Evolutionary conservation across 2,329 filamentous ascomycete species (phyloP), one percentile per base, ranked within the genome.

Genomic region (Botryotinia globosa): DNA sequence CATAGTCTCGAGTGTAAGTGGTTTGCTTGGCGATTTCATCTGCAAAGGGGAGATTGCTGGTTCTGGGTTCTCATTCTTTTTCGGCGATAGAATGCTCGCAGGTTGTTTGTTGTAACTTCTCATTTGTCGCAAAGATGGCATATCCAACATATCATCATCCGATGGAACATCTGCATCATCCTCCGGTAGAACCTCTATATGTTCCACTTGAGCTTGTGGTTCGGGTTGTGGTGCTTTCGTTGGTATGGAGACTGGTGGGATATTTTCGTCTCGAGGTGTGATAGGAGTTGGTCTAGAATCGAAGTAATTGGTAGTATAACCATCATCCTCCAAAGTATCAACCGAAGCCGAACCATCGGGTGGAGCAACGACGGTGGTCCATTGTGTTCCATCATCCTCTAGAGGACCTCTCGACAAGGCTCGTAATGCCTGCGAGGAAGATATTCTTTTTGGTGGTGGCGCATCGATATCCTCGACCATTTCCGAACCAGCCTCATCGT

Each of bases 391-490:
- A 69, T 77, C 86, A 72, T 85, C 83, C 69, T 86, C 86, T n/a
- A 85, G 77, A 9, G 87, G 86, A 37, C 81, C 82, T 75, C 86
- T 82, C 25, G 87, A 87, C 65, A 89, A 79, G 5, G 85, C 85
- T 72, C 86, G 83, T 56, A 89, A 79, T 8, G 84, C 84, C 74
- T 89, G 86, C 0, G 87, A 87, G 18, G 87, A 88, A 6, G 86
- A 87, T 42, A 88, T 84, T 78, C 87, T 87, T 76, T 85, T 86
- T 2, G 86, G 86, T 39, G 83, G 82, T 34, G 81, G 77, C n/a
- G 82, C 82, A 37, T 83, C 82, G 45, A 78, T 73, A 73, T 80
- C 77, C 69, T 81, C 79, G 61, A 81, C 77, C 69, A 77, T 76
- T 61, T 80, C 77, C 18, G 74, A 76, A 68, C 74, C 77, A 14